phyloP scores from a whole-genome alignment of 768 basidiomycete species.

The Suillus variegatus region DNA sequence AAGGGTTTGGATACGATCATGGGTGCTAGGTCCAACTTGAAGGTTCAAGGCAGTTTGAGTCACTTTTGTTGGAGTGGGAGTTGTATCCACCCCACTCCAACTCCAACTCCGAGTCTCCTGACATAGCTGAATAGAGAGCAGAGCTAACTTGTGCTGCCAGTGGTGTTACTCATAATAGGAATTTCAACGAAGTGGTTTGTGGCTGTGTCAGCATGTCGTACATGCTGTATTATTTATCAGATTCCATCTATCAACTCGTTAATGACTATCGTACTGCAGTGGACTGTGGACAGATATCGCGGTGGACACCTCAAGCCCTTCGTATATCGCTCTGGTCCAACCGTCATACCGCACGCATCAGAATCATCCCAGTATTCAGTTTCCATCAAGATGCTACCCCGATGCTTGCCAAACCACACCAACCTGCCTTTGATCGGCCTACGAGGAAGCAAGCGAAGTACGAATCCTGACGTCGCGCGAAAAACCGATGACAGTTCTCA shows the following conservation, averaged over 20 bases:
- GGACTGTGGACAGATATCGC: too few relatives aligned
- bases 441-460: constrained; percentile 40
- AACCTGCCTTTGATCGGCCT: constrained; percentile 26
- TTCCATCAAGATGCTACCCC: constrained; percentile 11
- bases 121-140: neutral
- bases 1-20: constrained; percentile 47
- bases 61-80: neutral
- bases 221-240: too few relatives aligned
- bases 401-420: constrained; percentile 25
- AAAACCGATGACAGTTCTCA: constrained; percentile 15
- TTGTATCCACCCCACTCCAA: constrained; percentile 10
- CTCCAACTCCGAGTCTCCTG: constrained; percentile 7
- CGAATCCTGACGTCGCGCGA: constrained; percentile 17
- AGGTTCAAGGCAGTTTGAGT: constrained; percentile 9
- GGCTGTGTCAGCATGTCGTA: constrained; percentile 2
- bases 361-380: neutral
- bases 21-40: constrained; percentile 27
- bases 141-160: neutral
- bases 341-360: neutral
- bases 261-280: too few relatives aligned
- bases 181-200: neutral
- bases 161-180: neutral
- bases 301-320: neutral
- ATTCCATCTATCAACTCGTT: too few relatives aligned
- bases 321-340: neutral